Base-by-base conservation (phyloP, 495 filamentous ascomycete species). In the Margaritispora aquatica region DNA sequence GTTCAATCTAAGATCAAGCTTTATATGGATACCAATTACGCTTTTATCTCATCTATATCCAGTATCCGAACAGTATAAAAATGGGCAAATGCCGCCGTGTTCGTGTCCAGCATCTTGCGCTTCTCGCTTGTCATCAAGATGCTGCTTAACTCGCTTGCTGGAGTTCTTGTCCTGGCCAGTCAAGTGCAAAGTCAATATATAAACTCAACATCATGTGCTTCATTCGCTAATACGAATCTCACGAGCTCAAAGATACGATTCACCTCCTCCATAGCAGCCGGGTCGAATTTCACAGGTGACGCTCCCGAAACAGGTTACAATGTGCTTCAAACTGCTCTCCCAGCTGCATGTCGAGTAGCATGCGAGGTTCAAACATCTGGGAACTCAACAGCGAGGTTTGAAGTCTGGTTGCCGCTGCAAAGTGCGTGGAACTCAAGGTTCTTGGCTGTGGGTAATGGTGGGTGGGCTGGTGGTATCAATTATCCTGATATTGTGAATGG, bases 381-480 rank as follows among this genome's bases (percentile, higher is more conserved):
- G 19, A 44, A 44, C 38, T 10, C 7, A n/a, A 44, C 38, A 3
- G 38, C 38, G 7, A 44, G 38, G 19, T 44, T 44, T n/a, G 38
- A 44, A 17, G 15, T 44, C 8, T 44, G 38, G 38, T n/a, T 44
- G 38, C 38, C 38, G 3, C 38, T 44, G 10, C 38, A 44, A n/a
- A 44, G 38, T 44, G 38, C 38, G 10, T 83, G 81, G 81, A 82
- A 82, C 57, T 61, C 62, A 9, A 68, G 77, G 4, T 76, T 79
- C 59, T 70, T 80, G 19, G 64, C 73, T 0, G 69, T 74, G 7
- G 80, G 80, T 0, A 81, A 81, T 61, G 76, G 77, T 26, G 80
- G 75, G 0, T 81, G 78, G 56, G 74, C 70, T 10, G 77, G 79
- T 13, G 80, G 80, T 0, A 78, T 82, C 62, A 80, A 80, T 58